Conservation (phyloP, 2,329 filamentous ascomycete genomes). For the Fusarium concolor region DNA sequence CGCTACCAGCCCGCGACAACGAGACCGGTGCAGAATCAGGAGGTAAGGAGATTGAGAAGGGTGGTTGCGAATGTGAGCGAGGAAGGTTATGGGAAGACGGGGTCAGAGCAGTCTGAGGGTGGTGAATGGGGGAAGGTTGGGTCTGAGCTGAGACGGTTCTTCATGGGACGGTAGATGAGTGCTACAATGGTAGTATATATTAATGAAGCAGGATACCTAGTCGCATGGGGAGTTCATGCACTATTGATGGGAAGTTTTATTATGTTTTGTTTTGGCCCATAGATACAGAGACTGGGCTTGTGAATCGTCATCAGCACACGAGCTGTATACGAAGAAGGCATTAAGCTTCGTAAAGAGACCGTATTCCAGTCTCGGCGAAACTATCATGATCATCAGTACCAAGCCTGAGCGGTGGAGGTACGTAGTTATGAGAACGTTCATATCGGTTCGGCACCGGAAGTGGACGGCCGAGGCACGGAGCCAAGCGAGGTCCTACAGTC, state of each 20-base stretch:
- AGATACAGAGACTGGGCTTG: not conserved
- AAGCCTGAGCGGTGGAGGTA: not conserved
- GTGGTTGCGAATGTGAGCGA: slow-evolving; percentile 22
- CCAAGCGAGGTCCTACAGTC: not conserved
- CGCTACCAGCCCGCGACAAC: slow-evolving; percentile 45
- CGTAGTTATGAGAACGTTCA: slow-evolving; percentile 19
- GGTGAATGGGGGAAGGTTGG: slow-evolving; percentile 40
- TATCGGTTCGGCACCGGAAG: slow-evolving; percentile 24
- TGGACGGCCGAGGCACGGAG: slow-evolving; percentile 22
- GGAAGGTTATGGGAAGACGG: slow-evolving; percentile 8
- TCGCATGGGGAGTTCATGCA: not conserved
- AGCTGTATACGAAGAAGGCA: not conserved
- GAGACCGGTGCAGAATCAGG: slow-evolving; percentile 3
- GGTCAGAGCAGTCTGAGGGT: slow-evolving; percentile 6
- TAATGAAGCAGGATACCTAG: not conserved
- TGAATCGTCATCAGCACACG: not conserved
- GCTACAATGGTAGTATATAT: not conserved
- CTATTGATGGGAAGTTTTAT: not conserved
- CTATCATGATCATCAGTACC: slow-evolving; percentile 17
- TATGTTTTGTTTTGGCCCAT: not conserved
- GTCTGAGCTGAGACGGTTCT: slow-evolving; percentile 43
- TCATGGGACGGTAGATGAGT: slow-evolving; percentile 33
- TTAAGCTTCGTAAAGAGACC: not conserved
- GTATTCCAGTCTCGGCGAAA: not conserved
- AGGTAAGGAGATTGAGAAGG: slow-evolving; percentile 23